Conservation (phyloP, 1,139 yeast species). For the Candida anutae region DNA sequence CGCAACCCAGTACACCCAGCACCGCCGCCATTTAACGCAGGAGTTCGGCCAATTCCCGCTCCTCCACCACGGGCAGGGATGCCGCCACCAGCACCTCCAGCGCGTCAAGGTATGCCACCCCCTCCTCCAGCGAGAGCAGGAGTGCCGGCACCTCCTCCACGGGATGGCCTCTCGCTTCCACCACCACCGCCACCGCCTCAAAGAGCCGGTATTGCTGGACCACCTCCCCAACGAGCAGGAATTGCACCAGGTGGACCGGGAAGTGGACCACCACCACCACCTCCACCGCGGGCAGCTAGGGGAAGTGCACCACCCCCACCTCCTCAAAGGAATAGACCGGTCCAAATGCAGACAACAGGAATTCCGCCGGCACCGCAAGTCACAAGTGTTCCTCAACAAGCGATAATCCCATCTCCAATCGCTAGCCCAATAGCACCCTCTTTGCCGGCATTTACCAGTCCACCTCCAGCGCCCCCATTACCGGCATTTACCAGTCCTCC, state of each 20-base stretch:
- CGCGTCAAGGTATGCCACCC: slow-evolving; percentile 8
- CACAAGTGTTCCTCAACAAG: too few relatives aligned
- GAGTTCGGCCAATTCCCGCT: background rate
- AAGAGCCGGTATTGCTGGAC: slow-evolving; percentile 12
- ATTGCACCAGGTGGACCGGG: slow-evolving; percentile 14
- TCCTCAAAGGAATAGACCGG: slow-evolving; percentile 7
- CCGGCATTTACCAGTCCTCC: too few relatives aligned
- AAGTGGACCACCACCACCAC: slow-evolving; percentile 3
- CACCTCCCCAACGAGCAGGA: slow-evolving; percentile 17
- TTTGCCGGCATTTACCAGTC: too few relatives aligned
- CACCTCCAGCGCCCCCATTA: too few relatives aligned
- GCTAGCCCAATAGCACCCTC: too few relatives aligned
- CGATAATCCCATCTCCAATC: too few relatives aligned
- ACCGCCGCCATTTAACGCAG: slow-evolving; percentile 2
- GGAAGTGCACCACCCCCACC: slow-evolving; percentile 16
- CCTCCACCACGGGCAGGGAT: slow-evolving; percentile 3
- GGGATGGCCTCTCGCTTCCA: slow-evolving; percentile 10
- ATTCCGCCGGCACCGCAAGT: too few relatives aligned
- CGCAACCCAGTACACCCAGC: slow-evolving; percentile 5
- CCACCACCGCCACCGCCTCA: slow-evolving; percentile 12
- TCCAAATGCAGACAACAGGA: slow-evolving; percentile 2
- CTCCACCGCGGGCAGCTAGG: slow-evolving; percentile 1
- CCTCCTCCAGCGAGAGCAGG: slow-evolving; percentile 14
- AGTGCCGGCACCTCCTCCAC: slow-evolving; percentile 24
- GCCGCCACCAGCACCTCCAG: slow-evolving; percentile 4